Evolutionary conservation across 371 early-diverging fungal species (phyloP), one percentile per base, ranked within the genome.

Genomic region (Haplosporangium sp.): DNA sequence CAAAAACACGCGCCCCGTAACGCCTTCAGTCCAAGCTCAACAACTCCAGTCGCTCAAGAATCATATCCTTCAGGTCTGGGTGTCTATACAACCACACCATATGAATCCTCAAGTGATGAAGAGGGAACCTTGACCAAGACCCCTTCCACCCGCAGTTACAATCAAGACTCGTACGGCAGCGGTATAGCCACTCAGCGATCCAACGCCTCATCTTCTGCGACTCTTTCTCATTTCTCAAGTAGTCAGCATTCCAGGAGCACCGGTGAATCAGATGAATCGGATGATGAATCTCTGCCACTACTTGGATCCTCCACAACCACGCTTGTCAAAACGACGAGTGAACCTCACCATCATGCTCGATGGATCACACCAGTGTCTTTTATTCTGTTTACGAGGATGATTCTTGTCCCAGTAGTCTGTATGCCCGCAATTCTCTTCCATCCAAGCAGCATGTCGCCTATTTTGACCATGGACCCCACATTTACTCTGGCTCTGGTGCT

Each of bases 381-480:
- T n/a, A 69, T 83, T n/a, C 76, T 87, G n/a, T 48, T 81, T 36
- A 62, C 86, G 20, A 84, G 88, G 14, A 84, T 87, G 83, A 11
- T 83, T 5, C n/a, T 89, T 29, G 81, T 80, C 23, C 89, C 89
- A 0, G 57, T 86, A 1, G 58, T 84, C 11, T 85, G 83, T 0
- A 59, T 86, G 47, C 89, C 87, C 2, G 56, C 84, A 10, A 80
- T 85, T 0, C 72, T 83, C 41, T 70, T 81, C 14, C 87, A 86
- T 70, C 83, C 81, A 8, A 66, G 62, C 2, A 83, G 70, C 61
- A 80, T 81, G 20, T 84, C 87, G 0, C 66, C 70, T 0, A 56
- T 87, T 12, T 23, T 89, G 29, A 86, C 87, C 2, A 82, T 73
- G 21, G 89, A 89, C 45, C 89, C 89, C 11, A 83, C 86, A 9